Evolutionary conservation across 441 rosid species (phyloP), one percentile per base, ranked within the genome.

Genomic region (California macrophylla): DNA sequence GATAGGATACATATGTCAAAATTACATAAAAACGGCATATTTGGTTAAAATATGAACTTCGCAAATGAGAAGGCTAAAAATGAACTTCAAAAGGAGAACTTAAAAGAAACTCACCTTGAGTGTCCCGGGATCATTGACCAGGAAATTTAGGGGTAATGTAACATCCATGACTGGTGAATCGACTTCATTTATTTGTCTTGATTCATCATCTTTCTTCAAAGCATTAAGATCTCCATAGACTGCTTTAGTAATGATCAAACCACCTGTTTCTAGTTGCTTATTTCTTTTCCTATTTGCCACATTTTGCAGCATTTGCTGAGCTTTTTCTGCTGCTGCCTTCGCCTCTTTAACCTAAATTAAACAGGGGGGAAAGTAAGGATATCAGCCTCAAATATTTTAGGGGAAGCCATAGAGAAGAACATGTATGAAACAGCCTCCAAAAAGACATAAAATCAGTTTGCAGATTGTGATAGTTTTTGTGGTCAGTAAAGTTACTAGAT

Each of bases 131-230:
- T 92, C 95, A 47, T 76, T 89, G 74, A 95, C 87, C n/a, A 90
- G 86, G 84, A 95, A 95, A 85, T 90, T 95, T 68, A 92, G 88
- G 70, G 96, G 93, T 73, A 87, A 64, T 24, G 99, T 86, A 72
- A 95, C 98, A 76, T 95, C 95, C n/a, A 87, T 79, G 32, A 88
- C 79, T 75, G 83, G 85, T 0, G 86, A 85, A 80, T 81, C 78
- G 58, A 64, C 71, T 72, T 83, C 87, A 68, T 71, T 61, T 23
- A 23, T 70, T 71, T 64, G 85, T 67, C 76, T 71, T 66, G 69
- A 67, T 75, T 79, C 83, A 12, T 77, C 75, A 73, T 77, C 71
- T 82, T 72, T 88, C 79, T 79, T 83, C 67, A 84, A 69, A 50
- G 84, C 87, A 81, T 90, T 87, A 58, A 66, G 71, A 75, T 81